These are phyloP conservation scores for Xylaria sp. DNA, from an alignment of 495 filamentous ascomycete species.

Conservation along the genomic window DNA sequence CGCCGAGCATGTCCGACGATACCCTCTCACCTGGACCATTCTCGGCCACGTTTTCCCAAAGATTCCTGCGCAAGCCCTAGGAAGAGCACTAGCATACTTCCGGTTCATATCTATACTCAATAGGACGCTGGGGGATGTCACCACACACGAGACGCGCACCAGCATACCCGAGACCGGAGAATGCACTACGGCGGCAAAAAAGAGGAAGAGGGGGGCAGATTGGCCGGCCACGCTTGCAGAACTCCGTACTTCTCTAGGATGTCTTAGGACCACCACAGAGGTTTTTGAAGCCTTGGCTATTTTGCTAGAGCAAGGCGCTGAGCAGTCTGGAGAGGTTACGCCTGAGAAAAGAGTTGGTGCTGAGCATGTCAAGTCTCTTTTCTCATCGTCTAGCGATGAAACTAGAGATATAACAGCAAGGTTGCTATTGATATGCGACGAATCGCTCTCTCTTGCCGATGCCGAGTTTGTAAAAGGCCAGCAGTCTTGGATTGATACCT, in stretches of 20 bases:
- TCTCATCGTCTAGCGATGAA: constrained; percentile 50
- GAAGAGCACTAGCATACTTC: constrained; percentile 53
- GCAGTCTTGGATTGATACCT: constrained; percentile 48
- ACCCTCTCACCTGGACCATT: constrained; percentile 52
- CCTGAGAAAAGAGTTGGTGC: constrained; percentile 46
- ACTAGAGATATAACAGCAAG: constrained; percentile 45
- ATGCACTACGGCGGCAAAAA: constrained; percentile 35
- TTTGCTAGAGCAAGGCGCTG: constrained; percentile 41
- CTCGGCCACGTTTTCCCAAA: constrained; percentile 48
- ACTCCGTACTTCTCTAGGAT: constrained; percentile 42
- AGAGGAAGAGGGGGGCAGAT: constrained; percentile 44
- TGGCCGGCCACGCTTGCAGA: constrained; percentile 39
- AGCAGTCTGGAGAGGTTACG: constrained; percentile 19
- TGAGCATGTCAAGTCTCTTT: constrained; percentile 57
- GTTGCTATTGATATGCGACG: constrained; percentile 46
- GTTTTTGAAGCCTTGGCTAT: constrained; percentile 46
- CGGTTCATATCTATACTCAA: constrained; percentile 50
- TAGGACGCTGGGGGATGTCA: constrained; percentile 52
- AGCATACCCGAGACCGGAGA: constrained; percentile 24
- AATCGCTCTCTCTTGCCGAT: constrained; percentile 39
- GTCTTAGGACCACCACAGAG: constrained; percentile 48
- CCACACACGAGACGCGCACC: constrained; percentile 25
- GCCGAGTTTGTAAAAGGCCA: constrained; percentile 35
- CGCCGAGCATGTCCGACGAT: constrained; percentile 54
- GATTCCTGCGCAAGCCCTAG: constrained; percentile 52